phyloP scores from a whole-genome alignment of 225 moss, liverwort and hornwort species.

The Polytrichum commune region DNA sequence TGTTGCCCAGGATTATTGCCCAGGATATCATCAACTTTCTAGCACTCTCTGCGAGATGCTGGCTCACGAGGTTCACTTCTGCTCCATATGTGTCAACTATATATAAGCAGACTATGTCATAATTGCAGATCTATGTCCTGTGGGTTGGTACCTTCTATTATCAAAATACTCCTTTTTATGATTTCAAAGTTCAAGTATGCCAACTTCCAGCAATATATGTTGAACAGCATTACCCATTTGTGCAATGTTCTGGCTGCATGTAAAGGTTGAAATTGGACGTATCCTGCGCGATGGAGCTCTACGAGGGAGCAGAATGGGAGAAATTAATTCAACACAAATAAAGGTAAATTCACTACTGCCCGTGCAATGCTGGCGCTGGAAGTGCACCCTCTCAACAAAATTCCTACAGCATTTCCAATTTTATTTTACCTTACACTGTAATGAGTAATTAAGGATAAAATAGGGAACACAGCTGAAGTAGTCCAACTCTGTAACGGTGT shows the following conservation, averaged over 20 bases:
- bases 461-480: neutral
- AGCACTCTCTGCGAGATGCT: conserved; percentile 56
- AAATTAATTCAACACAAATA: conserved; percentile 27
- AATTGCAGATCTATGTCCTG: too few species aligned
- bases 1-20: conserved; percentile 33
- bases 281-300: conserved; percentile 52
- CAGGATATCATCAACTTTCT: conserved; percentile 44
- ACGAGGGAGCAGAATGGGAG: conserved; percentile 41
- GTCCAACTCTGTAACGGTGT: neutral
- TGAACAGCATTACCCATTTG: neutral
- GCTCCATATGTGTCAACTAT: too few species aligned
- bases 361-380: too few species aligned
- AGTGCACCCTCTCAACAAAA: too few species aligned
- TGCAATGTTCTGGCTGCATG: conserved; percentile 3
- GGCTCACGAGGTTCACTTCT: conserved; percentile 46
- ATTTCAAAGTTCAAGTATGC: neutral
- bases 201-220: neutral
- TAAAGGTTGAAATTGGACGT: conserved; percentile 55
- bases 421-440: too few species aligned
- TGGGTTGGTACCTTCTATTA: too few species aligned
- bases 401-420: too few species aligned
- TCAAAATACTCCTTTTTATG: neutral
- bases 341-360: neutral
- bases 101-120: too few species aligned
- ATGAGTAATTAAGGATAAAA: too few species aligned